These are phyloP conservation scores for Nigrograna mackinnonii DNA, from an alignment of 2,329 filamentous ascomycete species.

Conservation along the genomic window DNA sequence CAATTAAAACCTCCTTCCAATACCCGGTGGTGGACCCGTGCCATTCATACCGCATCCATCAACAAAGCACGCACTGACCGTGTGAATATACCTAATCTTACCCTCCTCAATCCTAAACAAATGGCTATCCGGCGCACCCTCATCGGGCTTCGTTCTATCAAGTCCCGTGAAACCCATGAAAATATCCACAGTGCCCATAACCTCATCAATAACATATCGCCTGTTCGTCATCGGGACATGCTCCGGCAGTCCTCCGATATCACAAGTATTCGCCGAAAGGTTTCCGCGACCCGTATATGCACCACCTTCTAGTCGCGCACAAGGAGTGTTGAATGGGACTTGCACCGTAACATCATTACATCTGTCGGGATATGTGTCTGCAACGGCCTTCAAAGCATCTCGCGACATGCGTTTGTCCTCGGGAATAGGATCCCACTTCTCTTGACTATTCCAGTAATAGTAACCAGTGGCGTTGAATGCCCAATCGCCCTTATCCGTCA, in stretches of 20 bases:
- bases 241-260: conserved; percentile 6
- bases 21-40: conserved; percentile 3
- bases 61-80: conserved; percentile 9
- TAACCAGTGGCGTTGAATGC: conserved; percentile 9
- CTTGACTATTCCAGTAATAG: conserved; percentile 3
- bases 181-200: conserved; percentile 8
- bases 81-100: conserved; percentile 10
- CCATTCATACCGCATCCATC: conserved; percentile 14
- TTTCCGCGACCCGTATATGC: conserved; percentile 8
- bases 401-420: conserved; percentile 4
- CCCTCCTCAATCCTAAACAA: conserved; percentile 11
- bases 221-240: conserved; percentile 4
- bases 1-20: conserved; percentile 1
- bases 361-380: conserved; percentile 8
- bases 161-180: conserved; percentile 6
- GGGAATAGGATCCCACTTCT: conserved; percentile 11
- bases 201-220: conserved; percentile 9
- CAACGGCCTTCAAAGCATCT: conserved; percentile 5
- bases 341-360: conserved; percentile 5
- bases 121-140: conserved; percentile 6
- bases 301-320: conserved; percentile 9
- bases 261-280: conserved; percentile 3
- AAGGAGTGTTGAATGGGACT: conserved; percentile 7
- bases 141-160: conserved; percentile 1
- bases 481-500: conserved; percentile 11